Evolutionary conservation across 139 green algal species (phyloP).

Genomic region (Chlorella vulgaris): DNA sequence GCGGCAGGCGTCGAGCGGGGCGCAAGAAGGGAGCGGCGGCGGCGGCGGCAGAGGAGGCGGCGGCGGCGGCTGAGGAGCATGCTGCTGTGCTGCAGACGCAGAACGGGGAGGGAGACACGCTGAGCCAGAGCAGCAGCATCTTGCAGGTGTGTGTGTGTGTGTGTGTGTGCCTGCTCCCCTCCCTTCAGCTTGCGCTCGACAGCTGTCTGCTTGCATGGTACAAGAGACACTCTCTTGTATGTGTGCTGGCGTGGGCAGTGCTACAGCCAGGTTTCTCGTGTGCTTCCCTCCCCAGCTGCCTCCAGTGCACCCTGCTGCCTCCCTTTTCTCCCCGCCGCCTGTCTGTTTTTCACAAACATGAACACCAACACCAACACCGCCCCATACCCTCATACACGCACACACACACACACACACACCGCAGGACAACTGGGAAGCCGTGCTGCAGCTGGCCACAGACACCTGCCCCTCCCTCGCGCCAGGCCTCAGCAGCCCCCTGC

Average conservation of each 20-base stretch:
- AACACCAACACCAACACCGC: too few species aligned
- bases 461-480: neutral
- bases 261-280: too few species aligned
- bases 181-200: too few species aligned
- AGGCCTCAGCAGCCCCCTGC: neutral
- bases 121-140: slow-evolving; percentile 65
- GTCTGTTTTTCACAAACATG: too few species aligned
- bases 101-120: slow-evolving; percentile 72
- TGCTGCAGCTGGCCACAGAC: slow-evolving; percentile 66
- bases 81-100: slow-evolving; percentile 43
- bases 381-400: too few species aligned
- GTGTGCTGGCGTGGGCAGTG: too few species aligned
- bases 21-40: slow-evolving; percentile 40
- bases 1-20: slow-evolving; percentile 11
- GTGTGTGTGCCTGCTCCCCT: neutral
- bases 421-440: slow-evolving; percentile 65
- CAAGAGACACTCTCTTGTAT: too few species aligned
- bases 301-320: too few species aligned
- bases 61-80: neutral
- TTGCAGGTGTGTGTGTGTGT: slow-evolving; percentile 50
- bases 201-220: too few species aligned
- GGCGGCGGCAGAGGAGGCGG: neutral
- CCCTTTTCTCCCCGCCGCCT: too few species aligned
- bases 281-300: too few species aligned
- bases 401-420: too few species aligned